These are phyloP conservation scores for Fusarium sp. DNA, from an alignment of 2,329 filamentous ascomycete genomes.

Conservation along the genomic window DNA sequence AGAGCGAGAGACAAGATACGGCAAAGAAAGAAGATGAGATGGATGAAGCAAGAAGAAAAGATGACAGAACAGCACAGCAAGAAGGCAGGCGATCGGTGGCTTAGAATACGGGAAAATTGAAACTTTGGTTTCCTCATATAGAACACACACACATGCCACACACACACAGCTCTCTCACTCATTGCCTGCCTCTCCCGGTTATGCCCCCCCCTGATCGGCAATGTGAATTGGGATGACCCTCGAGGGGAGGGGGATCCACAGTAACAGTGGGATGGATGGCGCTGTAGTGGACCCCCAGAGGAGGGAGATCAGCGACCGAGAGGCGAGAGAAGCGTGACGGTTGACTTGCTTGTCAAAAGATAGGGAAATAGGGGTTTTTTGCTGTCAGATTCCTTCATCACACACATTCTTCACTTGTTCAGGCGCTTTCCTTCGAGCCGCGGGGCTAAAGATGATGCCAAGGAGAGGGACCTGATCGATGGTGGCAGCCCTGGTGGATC, in stretches of 20 bases:
- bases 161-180: neutral
- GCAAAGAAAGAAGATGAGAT: neutral
- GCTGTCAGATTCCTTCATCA: neutral
- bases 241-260: constrained; percentile 2
- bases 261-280: neutral
- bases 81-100: neutral
- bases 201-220: constrained; percentile 5
- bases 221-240: constrained; percentile 8
- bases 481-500: constrained; percentile 5
- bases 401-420: neutral
- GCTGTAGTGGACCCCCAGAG: neutral
- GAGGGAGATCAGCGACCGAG: neutral
- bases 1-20: neutral
- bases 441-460: neutral
- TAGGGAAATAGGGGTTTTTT: neutral
- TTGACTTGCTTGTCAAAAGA: neutral
- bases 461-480: neutral
- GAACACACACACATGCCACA: neutral
- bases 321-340: neutral
- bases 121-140: constrained; percentile 5
- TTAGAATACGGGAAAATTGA: constrained; percentile 1
- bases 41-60: neutral
- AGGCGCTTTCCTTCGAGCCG: neutral
- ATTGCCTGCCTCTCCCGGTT: neutral
- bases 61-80: neutral